Base-by-base conservation (phyloP, 2,329 filamentous ascomycete genomes). In the Microsporum canis region DNA sequence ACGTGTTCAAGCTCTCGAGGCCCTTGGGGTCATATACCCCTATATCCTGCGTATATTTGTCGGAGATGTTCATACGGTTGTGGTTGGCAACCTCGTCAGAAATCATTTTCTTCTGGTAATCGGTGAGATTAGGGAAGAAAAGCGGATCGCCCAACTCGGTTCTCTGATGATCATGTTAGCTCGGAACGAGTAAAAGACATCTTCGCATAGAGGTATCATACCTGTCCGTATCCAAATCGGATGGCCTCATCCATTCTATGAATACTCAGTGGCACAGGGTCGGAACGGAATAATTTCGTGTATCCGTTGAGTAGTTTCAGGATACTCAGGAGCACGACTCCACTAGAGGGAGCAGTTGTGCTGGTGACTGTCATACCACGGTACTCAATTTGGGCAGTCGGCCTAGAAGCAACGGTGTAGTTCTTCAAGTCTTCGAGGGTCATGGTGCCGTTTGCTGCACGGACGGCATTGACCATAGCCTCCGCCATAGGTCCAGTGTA, bases 191-290 rank as follows among this genome's bases (percentile, higher is more conserved):
- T 34, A 17, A 17, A 2, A 33, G 8, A 49, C 31, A 14, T 12
- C 27, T 55, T 5, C 17, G 49, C 7, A 55, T n/a, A n/a, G 8
- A 8, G n/a, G 31, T 34, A 55, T 31, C 31, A 43, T 65, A 77
- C 76, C 71, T 79, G 72, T 41, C 87, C 91, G 71, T 96, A 97
- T 2, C 84, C 91, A 71, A 95, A 97, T 27, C 90, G 83, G 77
- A 96, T 89, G 10, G 91, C 88, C 78, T 97, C 94, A 69, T 90
- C 84, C 65, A 96, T 81, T 12, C 88, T 84, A 73, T 97, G 94
- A 0, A 86, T 87, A 41, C 86, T 89, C 0, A 95, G 76, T 66
- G 89, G 86, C 23, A 82, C 65, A 17, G 73, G 75, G 49, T 82
- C 76, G 1, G 79, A 73, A 10, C 83, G 75, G 17, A 83, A 85